Evolutionary conservation across 352 stramenopile genomes (phyloP).

Genomic region (Pythium graminicola): DNA sequence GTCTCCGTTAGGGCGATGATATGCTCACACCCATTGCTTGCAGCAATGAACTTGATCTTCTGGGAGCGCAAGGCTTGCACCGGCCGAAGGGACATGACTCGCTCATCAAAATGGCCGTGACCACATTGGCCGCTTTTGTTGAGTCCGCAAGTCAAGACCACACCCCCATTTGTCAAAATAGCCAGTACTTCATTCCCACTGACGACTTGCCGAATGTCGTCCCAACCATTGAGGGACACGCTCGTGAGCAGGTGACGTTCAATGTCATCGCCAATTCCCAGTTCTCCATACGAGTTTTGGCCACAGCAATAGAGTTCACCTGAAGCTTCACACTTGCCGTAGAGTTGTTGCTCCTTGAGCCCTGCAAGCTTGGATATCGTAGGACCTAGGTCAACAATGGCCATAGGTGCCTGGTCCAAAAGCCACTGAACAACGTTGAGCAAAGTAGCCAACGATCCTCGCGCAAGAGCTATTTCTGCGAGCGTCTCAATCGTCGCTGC

Average conservation of each 20-base stretch:
- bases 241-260: constrained; percentile 74
- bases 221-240: constrained; percentile 71
- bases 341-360: constrained; percentile 82
- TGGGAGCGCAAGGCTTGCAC: constrained; percentile 74
- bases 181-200: constrained; percentile 80
- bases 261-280: constrained; percentile 80
- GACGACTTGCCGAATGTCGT: constrained; percentile 77
- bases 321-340: constrained; percentile 78
- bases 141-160: constrained; percentile 73
- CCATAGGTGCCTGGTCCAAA: constrained; percentile 44
- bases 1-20: constrained; percentile 80
- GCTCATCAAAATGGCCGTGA: constrained; percentile 82
- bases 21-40: constrained; percentile 85
- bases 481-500: constrained; percentile 66
- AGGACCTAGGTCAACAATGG: constrained; percentile 41
- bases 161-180: constrained; percentile 74
- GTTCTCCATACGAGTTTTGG: constrained; percentile 86
- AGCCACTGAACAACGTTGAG: constrained; percentile 67
- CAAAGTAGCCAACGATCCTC: constrained; percentile 65
- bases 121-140: constrained; percentile 88
- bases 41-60: constrained; percentile 72
- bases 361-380: constrained; percentile 62
- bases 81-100: constrained; percentile 76
- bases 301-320: constrained; percentile 83
- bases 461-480: constrained; percentile 59